phyloP scores from a whole-genome alignment of 768 basidiomycete species.

The Tulasnella sp. region DNA sequence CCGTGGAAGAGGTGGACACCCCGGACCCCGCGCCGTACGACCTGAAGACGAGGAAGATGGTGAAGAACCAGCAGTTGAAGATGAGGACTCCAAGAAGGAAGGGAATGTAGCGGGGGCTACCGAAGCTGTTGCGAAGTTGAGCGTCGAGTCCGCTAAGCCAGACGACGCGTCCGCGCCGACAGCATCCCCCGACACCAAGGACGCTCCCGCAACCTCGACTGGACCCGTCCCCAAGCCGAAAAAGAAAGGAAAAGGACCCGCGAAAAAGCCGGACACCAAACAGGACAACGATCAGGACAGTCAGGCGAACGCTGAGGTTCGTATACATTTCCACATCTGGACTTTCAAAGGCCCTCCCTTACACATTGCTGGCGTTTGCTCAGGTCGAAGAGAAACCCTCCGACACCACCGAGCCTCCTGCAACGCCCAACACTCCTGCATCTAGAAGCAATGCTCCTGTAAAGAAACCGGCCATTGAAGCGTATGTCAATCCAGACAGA shows the following conservation, averaged over 20 bases:
- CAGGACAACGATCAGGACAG: conserved; percentile 71
- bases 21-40: neutral
- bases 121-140: neutral
- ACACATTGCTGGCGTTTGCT: no score
- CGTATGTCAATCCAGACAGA: conserved; percentile 72
- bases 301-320: no score
- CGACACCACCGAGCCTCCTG: conserved; percentile 16
- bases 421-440: neutral
- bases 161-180: neutral
- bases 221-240: conserved; percentile 11
- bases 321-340: no score
- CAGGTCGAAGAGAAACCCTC: conserved; percentile 12
- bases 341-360: no score
- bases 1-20: neutral
- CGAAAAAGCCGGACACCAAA: conserved; percentile 41
- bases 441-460: conserved; percentile 23
- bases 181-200: neutral
- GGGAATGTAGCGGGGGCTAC: neutral
- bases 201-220: neutral
- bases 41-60: conserved; percentile 7
- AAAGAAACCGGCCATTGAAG: conserved; percentile 39
- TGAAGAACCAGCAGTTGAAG: neutral
- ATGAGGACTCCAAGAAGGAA: neutral
- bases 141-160: neutral
- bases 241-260: conserved; percentile 20